Percentiles rank a stretch among this genome's conserved stretches.
Evolutionary conservation across 257 asterid species (phyloP).

Genomic region (Verbena officinalis): DNA sequence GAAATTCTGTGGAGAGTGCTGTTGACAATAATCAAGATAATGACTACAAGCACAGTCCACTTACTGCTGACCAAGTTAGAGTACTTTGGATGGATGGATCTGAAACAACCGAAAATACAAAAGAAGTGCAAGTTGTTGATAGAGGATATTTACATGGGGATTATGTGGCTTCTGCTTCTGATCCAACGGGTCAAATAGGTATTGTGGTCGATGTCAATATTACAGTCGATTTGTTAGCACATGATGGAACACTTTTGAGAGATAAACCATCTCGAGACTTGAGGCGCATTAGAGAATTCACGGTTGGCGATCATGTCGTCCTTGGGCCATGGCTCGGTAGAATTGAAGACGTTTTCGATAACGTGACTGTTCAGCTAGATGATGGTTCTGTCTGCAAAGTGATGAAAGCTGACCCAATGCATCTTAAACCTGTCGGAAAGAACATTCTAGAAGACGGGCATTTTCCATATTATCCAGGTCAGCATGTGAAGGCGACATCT

Average conservation of each 20-base stretch:
- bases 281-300: constrained; percentile 79
- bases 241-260: constrained; percentile 60
- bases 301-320: constrained; percentile 90
- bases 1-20: constrained; percentile 42
- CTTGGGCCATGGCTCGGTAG: constrained; percentile 99
- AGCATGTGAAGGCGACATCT: constrained; percentile 87
- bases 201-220: constrained; percentile 81
- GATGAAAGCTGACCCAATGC: constrained; percentile 83
- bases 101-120: constrained; percentile 60
- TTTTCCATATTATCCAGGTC: constrained; percentile 97
- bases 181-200: constrained; percentile 95
- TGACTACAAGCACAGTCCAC: constrained; percentile 51
- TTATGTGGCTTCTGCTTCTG: constrained; percentile 86
- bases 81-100: constrained; percentile 89
- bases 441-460: constrained; percentile 82
- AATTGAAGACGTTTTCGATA: constrained; percentile 86
- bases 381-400: constrained; percentile 97
- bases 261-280: constrained; percentile 64
- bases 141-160: constrained; percentile 96
- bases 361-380: constrained; percentile 88
- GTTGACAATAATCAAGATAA: constrained; percentile 40
- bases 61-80: constrained; percentile 78
- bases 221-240: constrained; percentile 64
- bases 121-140: constrained; percentile 70
- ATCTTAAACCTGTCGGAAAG: constrained; percentile 80